A percentile compares a stretch with the other conserved stretches of the same genome.
These are phyloP conservation scores for Gorgonomyces haynaldii DNA, from an alignment of 192 early-diverging fungal species.

Conservation along the genomic window DNA sequence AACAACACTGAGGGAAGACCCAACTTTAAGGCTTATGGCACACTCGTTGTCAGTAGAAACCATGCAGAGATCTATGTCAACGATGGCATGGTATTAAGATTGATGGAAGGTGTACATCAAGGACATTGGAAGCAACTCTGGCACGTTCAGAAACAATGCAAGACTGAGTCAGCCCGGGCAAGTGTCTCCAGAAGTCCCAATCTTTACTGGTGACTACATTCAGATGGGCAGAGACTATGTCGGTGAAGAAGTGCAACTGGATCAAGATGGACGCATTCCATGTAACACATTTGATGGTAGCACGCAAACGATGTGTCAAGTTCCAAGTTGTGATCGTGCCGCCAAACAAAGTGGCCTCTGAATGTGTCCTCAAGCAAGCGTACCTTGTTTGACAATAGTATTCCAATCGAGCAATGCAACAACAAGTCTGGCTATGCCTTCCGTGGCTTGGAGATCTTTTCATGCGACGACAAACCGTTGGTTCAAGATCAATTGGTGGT, in stretches of 20 bases:
- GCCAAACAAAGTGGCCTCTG: neutral
- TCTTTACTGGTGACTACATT: constrained; percentile 27
- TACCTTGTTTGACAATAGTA: neutral
- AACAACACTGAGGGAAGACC: constrained; percentile 11
- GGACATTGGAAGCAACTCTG: constrained; percentile 29
- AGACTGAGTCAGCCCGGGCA: constrained; percentile 24
- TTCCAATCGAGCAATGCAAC: constrained; percentile 2
- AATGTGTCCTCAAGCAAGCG: constrained; percentile 4
- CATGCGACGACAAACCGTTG: too few relatives aligned
- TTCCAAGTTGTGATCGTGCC: constrained; percentile 22
- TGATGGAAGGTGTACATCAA: constrained; percentile 19
- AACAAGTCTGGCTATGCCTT: neutral
- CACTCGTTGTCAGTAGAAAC: constrained; percentile 31
- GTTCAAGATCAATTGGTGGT: too few relatives aligned
- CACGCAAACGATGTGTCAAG: constrained; percentile 19
- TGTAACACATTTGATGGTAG: constrained; percentile 1
- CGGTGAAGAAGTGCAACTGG: constrained; percentile 10
- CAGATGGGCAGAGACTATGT: constrained; percentile 38
- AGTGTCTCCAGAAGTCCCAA: constrained; percentile 11
- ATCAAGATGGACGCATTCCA: constrained; percentile 14
- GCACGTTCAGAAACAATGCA: constrained; percentile 31
- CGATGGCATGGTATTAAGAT: constrained; percentile 14
- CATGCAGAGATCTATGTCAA: constrained; percentile 22
- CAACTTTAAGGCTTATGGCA: constrained; percentile 23
- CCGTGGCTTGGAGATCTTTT: too few relatives aligned